Base-by-base conservation (phyloP, 225 moss, liverwort and hornwort genomes). In the Sphagnum tenellum region DNA sequence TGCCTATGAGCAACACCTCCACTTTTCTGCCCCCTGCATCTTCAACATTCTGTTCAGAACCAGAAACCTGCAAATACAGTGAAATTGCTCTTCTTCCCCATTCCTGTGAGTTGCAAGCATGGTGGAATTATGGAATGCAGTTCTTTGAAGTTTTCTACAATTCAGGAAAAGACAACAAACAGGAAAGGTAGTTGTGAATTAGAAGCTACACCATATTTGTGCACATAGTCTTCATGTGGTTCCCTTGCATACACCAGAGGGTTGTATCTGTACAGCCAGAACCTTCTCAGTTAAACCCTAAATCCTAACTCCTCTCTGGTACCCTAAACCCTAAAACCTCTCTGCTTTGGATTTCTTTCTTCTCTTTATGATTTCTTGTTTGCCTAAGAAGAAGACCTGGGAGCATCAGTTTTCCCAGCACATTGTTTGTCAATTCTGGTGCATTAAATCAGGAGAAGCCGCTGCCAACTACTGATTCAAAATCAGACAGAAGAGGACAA, bases 1-100 rank as follows among this genome's bases (percentile, higher is more conserved):
- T 86, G 52, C 83, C 83, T 70, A 86, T 82, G 61, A 86, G 71
- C 73, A 86, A 75, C 45, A 83, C 77, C 44, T 86, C 86, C 48
- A 86, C 82, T 65, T 75, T 76, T 75, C 75, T 82, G 45, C 86
- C 86, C 63, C 86, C 86, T 86, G 83, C 45, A 51, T 57, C 57
- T 57, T n/a, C 57, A 57, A 57, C 9, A 57, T 57, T n/a, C 57
- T 4, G 1, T 57, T 48, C 63, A 6, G 46, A 29, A 29, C 29
- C 29, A 29, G 29, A 29, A 29, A 29, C 29, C 29, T 29, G 29
- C 29, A 29, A 29, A 29, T 29, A 29, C 29, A 29, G 29, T 29
- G 29, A 29, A 29, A 29, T 29, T 29, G 29, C 29, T 29, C 29
- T 29, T 29, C 29, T 29, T 29, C 29, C 29, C 29, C 29, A 29